phyloP scores from a whole-genome alignment of 106 monocot species.

The Acorus calamus region DNA sequence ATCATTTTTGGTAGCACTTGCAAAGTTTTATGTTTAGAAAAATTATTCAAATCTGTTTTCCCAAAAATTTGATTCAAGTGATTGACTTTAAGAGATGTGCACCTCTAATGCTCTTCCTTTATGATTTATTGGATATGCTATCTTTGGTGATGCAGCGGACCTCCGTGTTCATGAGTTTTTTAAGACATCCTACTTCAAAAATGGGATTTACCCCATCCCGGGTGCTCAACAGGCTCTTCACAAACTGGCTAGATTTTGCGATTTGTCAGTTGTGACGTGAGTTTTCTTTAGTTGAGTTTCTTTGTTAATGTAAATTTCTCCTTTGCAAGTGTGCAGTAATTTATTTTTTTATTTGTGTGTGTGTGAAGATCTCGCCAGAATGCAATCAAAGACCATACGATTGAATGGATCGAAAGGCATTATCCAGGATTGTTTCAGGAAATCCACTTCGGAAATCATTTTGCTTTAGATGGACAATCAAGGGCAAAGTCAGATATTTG shows the following conservation, averaged over 20 bases:
- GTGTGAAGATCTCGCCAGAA: constrained; percentile 74
- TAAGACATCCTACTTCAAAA: constrained; percentile 66
- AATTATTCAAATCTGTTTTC: too few species aligned
- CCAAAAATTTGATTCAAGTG: too few species aligned
- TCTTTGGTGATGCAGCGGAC: constrained; percentile 47
- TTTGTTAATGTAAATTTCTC: not conserved
- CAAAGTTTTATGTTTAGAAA: not conserved
- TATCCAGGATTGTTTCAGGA: constrained; percentile 84
- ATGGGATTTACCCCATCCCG: constrained; percentile 82
- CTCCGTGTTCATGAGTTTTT: constrained; percentile 90
- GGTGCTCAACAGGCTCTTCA: constrained; percentile 59
- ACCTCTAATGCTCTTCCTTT: too few species aligned
- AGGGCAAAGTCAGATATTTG: constrained; percentile 94
- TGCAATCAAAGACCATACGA: constrained; percentile 76
- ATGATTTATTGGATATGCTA: too few species aligned
- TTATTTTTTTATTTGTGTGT: constrained; percentile 1
- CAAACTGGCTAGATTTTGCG: constrained; percentile 55
- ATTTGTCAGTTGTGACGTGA: constrained; percentile 83
- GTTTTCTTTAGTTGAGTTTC: constrained; percentile 13
- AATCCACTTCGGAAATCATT: constrained; percentile 95
- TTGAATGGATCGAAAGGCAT: constrained; percentile 78
- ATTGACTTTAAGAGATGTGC: too few species aligned
- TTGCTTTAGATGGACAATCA: constrained; percentile 82
- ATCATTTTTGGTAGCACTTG: not conserved
- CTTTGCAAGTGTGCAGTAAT: not conserved